These are phyloP conservation scores for Curvularia sp. DNA, from an alignment of 2,329 filamentous ascomycete genomes.

Conservation along the genomic window DNA sequence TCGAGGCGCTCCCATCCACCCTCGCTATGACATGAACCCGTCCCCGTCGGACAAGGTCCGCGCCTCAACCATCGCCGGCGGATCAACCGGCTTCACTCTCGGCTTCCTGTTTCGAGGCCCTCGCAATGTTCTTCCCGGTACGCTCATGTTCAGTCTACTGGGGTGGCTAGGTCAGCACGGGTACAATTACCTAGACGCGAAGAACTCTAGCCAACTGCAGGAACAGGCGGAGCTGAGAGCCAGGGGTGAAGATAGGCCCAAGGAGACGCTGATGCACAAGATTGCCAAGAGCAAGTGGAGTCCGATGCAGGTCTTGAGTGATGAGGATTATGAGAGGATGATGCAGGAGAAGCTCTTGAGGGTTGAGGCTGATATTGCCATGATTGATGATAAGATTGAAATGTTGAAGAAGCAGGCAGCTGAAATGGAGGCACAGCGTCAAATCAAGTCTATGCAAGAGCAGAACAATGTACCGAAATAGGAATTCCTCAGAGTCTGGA, in stretches of 20 bases:
- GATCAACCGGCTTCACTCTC: conserved; percentile 64
- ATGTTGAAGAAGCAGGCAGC: conserved; percentile 50
- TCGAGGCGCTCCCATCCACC: conserved; percentile 33
- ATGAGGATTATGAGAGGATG: conserved; percentile 75
- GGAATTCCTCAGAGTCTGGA: background rate
- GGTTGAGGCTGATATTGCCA: conserved; percentile 77
- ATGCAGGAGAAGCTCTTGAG: conserved; percentile 74
- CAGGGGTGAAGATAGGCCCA: conserved; percentile 37
- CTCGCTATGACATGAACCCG: conserved; percentile 54
- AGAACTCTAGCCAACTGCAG: conserved; percentile 47
- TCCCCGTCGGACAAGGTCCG: conserved; percentile 66
- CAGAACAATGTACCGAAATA: background rate
- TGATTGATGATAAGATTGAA: conserved; percentile 78
- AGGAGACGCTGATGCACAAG: conserved; percentile 57
- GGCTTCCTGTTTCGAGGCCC: conserved; percentile 62
- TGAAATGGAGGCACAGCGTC: conserved; percentile 27
- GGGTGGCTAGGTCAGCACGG: conserved; percentile 64
- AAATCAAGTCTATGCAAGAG: conserved; percentile 17
- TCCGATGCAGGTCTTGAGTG: conserved; percentile 72
- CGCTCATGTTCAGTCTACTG: conserved; percentile 65
- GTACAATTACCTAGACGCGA: conserved; percentile 61
- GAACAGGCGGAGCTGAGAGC: conserved; percentile 47
- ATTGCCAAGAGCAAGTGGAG: conserved; percentile 71
- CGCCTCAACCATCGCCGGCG: conserved; percentile 75
- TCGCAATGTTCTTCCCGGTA: conserved; percentile 59